These are phyloP conservation scores for Aphanomyces stellatus DNA, from an alignment of 352 stramenopile species.

Conservation along the genomic window DNA sequence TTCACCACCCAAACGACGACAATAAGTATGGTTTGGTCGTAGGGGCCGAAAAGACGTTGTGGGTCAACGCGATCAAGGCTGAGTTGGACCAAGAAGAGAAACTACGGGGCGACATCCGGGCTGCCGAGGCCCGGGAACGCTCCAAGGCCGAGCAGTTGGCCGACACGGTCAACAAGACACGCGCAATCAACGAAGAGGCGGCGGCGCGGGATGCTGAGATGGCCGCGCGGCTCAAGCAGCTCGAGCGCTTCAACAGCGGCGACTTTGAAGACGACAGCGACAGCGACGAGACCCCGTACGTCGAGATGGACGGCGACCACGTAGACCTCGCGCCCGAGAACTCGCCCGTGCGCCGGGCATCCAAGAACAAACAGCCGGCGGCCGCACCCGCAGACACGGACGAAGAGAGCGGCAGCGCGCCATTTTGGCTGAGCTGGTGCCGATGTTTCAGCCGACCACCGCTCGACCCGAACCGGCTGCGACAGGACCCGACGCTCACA, in stretches of 20 bases:
- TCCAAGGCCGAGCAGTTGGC: constrained; percentile 40
- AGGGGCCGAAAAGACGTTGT: constrained; percentile 15
- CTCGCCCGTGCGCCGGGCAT: constrained; percentile 46
- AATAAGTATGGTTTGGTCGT: not conserved
- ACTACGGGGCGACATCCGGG: not conserved
- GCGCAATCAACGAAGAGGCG: constrained; percentile 36
- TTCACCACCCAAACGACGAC: no score
- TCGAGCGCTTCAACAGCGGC: constrained; percentile 12
- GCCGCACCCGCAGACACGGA: not conserved
- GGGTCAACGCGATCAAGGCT: not conserved
- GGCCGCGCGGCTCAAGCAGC: not conserved
- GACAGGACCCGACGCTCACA: constrained; percentile 20
- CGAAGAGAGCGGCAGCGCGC: constrained; percentile 16
- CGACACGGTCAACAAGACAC: constrained; percentile 40
- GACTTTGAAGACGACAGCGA: constrained; percentile 23
- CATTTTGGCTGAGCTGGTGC: constrained; percentile 22
- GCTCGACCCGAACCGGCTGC: constrained; percentile 22
- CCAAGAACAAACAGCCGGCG: constrained; percentile 10
- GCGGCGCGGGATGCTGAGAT: constrained; percentile 28
- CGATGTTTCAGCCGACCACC: constrained; percentile 26
- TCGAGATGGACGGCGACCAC: constrained; percentile 15
- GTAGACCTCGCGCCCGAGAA: constrained; percentile 40
- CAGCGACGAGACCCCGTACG: constrained; percentile 23
- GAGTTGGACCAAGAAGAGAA: constrained; percentile 9
- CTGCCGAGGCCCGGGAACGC: not conserved